Conservation (phyloP, 2,329 filamentous ascomycete genomes). For the Hypoxylon sp. region DNA sequence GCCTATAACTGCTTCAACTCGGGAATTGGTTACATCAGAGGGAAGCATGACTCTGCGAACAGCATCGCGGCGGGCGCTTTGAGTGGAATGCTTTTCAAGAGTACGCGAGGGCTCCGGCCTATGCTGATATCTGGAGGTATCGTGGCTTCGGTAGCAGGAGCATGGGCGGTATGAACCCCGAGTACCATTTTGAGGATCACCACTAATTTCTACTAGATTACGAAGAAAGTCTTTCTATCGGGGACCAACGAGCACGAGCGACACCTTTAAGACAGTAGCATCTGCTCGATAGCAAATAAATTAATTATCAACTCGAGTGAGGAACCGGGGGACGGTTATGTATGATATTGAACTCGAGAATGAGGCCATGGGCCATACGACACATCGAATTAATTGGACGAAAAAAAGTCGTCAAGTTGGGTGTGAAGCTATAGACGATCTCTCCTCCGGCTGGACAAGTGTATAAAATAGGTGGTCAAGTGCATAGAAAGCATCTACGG, state of each 20-base stretch:
- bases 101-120: conserved; percentile 87
- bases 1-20: conserved; percentile 96
- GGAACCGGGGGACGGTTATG: conserved; percentile 42
- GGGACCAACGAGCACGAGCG: conserved; percentile 43
- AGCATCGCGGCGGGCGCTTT: conserved; percentile 87
- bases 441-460: conserved; percentile 65
- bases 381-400: conserved; percentile 43
- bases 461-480: conserved; percentile 66
- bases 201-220: conserved; percentile 51
- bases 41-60: conserved; percentile 92
- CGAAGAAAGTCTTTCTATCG: conserved; percentile 49
- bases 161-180: conserved; percentile 83
- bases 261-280: conserved; percentile 41
- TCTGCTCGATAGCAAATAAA: conserved; percentile 22
- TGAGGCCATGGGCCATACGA: conserved; percentile 43
- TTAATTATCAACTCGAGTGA: conserved; percentile 33
- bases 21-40: conserved; percentile 81
- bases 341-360: conserved; percentile 51
- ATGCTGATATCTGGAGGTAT: conserved; percentile 96
- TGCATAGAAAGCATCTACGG: conserved; percentile 59
- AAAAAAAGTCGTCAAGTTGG: conserved; percentile 46
- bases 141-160: conserved; percentile 86
- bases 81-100: conserved; percentile 97
- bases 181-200: conserved; percentile 17
- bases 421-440: conserved; percentile 65